A percentile compares a stretch with the other conserved stretches of the same genome.
phyloP scores from a whole-genome alignment of 106 monocot genomes.

The Apostasia shenzhenica region DNA sequence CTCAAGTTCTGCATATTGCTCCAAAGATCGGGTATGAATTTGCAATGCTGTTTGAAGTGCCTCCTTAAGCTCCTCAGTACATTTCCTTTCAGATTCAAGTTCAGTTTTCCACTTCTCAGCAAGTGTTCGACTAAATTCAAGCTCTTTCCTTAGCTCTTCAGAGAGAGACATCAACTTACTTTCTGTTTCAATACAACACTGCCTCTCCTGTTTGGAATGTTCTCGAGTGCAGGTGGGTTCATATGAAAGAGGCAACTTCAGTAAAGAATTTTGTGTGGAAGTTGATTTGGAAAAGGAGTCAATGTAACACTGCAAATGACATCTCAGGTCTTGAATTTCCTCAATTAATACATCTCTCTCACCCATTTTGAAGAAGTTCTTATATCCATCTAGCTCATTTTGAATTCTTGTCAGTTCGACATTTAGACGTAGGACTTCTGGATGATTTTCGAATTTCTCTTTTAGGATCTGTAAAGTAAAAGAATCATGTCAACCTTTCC shows the following conservation, averaged over 20 bases:
- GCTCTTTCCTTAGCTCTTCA: conserved; percentile 66
- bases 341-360: conserved; percentile 76
- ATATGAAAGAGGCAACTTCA: conserved; percentile 25
- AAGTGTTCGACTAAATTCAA: conserved; percentile 45
- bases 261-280: conserved; percentile 20
- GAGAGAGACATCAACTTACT: conserved; percentile 64
- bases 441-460: conserved; percentile 79
- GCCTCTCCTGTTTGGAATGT: conserved; percentile 33
- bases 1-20: conserved; percentile 86
- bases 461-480: conserved; percentile 37
- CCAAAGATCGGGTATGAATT: conserved; percentile 68
- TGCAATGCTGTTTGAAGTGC: conserved; percentile 75
- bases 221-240: conserved; percentile 6
- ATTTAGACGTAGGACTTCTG: conserved; percentile 51
- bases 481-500: background rate
- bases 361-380: conserved; percentile 57
- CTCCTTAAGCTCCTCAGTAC: conserved; percentile 68
- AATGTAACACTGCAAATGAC: conserved; percentile 55
- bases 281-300: conserved; percentile 27
- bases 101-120: conserved; percentile 47
- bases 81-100: conserved; percentile 76
- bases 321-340: conserved; percentile 71
- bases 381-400: conserved; percentile 55
- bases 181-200: conserved; percentile 53
- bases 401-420: conserved; percentile 65